phyloP scores from a whole-genome alignment of 257 asterid genomes.

The Nicotiana sylvestris region DNA sequence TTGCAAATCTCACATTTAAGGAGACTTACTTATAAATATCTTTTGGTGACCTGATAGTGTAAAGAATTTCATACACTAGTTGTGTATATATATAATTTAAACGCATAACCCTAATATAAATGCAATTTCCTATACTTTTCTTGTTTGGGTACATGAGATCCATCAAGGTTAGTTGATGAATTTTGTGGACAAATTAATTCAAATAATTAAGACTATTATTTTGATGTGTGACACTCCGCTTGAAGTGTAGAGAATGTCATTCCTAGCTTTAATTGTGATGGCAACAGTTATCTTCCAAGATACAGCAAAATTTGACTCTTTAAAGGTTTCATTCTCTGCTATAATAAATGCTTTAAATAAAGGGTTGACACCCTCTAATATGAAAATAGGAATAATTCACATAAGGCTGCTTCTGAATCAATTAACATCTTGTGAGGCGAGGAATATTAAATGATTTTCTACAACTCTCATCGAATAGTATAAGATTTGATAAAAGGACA shows the following conservation, averaged over 20 bases:
- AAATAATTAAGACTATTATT: background rate
- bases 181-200: background rate
- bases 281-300: background rate
- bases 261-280: background rate
- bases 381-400: constrained; percentile 1
- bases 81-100: too few relatives aligned
- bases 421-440: constrained; percentile 1
- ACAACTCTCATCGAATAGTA: background rate
- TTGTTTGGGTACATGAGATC: background rate
- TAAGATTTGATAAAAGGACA: background rate
- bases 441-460: background rate
- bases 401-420: background rate
- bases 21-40: too few relatives aligned
- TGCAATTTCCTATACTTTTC: background rate
- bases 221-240: background rate
- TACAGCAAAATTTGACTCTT: background rate
- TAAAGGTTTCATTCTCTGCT: background rate
- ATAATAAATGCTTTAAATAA: background rate
- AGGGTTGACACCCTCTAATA: background rate
- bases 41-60: too few relatives aligned
- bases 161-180: background rate
- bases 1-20: too few relatives aligned
- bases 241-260: constrained; percentile 1
- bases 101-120: background rate
- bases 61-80: too few relatives aligned